phyloP scores from a whole-genome alignment of 1,139 yeast species.

The Yamadazyma kanchanaburiensis region DNA sequence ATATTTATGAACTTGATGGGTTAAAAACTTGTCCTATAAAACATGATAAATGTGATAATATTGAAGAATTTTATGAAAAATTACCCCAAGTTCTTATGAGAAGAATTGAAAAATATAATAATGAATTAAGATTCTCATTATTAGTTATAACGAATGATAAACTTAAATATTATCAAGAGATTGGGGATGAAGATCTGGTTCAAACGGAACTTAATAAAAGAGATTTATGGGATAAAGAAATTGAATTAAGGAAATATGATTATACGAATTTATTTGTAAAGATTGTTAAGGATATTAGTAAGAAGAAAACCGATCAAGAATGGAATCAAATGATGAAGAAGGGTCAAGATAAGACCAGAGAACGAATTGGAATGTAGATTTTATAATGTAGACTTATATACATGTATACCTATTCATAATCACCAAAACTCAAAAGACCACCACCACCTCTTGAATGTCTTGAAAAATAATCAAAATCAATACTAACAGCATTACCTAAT shows the following conservation, averaged over 20 bases:
- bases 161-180: slow-evolving; percentile 30
- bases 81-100: slow-evolving; percentile 43
- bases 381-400: too few species aligned
- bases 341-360: slow-evolving; percentile 24
- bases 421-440: slow-evolving; percentile 35
- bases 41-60: slow-evolving; percentile 41
- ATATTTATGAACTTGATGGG: slow-evolving; percentile 67
- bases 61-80: slow-evolving; percentile 41
- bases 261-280: slow-evolving; percentile 51
- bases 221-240: slow-evolving; percentile 38
- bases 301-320: slow-evolving; percentile 36
- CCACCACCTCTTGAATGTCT: slow-evolving; percentile 69
- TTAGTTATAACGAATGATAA: slow-evolving; percentile 55
- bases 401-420: slow-evolving; percentile 24
- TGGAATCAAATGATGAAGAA: slow-evolving; percentile 37
- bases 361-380: too few species aligned
- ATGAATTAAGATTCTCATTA: slow-evolving; percentile 59
- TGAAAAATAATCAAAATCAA: slow-evolving; percentile 93
- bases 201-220: slow-evolving; percentile 32
- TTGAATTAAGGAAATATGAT: slow-evolving; percentile 52
- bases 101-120: slow-evolving; percentile 45
- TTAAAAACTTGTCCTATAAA: slow-evolving; percentile 55
- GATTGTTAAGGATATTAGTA: slow-evolving; percentile 39
- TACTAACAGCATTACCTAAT: slow-evolving; percentile 82
- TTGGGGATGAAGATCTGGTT: slow-evolving; percentile 34